Base-by-base conservation (phyloP, 2,329 filamentous ascomycete species). In the Tothia fuscella region DNA sequence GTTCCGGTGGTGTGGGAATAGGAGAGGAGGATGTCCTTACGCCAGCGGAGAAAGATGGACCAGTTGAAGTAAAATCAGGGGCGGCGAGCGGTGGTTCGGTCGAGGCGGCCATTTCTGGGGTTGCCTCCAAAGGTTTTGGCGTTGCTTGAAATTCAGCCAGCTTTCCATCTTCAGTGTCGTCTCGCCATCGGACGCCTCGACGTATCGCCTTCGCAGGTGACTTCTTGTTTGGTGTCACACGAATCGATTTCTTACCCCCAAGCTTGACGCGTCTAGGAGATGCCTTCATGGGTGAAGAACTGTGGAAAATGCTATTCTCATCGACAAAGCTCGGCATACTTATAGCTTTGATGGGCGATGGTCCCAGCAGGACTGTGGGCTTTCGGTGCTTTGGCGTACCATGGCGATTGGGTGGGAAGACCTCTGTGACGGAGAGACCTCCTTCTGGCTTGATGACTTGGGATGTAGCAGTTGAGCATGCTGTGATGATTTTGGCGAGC, bases 401-500 rank as follows among this genome's bases (percentile, higher is more conserved):
- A 28, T 72, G 66, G 51, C 78, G 80, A 7, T 69, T 74, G 3
- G 85, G 82, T 5, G 83, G 76, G 49, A 85, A 80, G 26, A 72
- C 68, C 44, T 89, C 78, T 0, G 60, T 66, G 4, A 77, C 63
- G 0, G 74, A 69, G 3, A 78, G 62, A 42, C 67, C 73, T 16
- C 85, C 86, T 52, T 95, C 89, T 2, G 89, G 87, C 57, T 93
- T 94, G 58, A 98, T 82, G 20, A 95, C 76, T 51, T 93, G 85
- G 0, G 83, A 79, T 5, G 80, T 76, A 1, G 84, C 79, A 20
- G 76, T 72, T 32, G 78, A 80, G 43, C 87, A 89, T 3, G 76
- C 76, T 45, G 85, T 77, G 13, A 96, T 70, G 44, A 98, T 73
- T 45, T 82, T 80, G 45, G 76, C 72, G 38, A 98, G 78, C 35